Evolutionary conservation across 306 rosid species (phyloP).

Genomic region (Glycine tomentella): DNA sequence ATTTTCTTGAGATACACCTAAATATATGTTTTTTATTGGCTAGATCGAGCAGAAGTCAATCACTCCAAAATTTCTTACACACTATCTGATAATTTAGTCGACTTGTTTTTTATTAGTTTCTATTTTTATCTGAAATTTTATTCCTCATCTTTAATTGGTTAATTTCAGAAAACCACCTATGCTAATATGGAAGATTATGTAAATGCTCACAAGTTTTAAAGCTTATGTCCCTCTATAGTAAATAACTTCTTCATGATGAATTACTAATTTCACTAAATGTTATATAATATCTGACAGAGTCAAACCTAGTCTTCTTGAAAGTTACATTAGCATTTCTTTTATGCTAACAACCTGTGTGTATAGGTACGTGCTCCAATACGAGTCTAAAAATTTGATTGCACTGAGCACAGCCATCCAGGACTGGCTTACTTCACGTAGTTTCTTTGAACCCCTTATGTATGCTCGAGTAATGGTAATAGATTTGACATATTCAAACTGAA

Average conservation of each 20-base stretch:
- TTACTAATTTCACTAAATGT: conserved; percentile 20
- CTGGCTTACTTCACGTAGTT: conserved; percentile 70
- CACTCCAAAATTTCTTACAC: conserved; percentile 22
- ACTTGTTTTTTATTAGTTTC: conserved; percentile 16
- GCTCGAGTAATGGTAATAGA: conserved; percentile 18
- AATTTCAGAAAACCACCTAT: conserved; percentile 13
- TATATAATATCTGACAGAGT: conserved; percentile 27
- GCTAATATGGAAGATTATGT: conserved; percentile 20
- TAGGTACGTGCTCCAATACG: conserved; percentile 70
- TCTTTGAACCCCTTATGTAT: conserved; percentile 27
- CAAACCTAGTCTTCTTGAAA: conserved; percentile 27
- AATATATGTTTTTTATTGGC: conserved; percentile 12
- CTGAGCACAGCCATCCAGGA: conserved; percentile 72
- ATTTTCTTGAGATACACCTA: conserved; percentile 23
- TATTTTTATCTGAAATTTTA: neutral
- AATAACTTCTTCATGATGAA: conserved; percentile 31
- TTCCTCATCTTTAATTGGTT: conserved; percentile 7
- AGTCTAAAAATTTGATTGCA: conserved; percentile 64
- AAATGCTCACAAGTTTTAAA: conserved; percentile 22
- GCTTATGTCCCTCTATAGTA: conserved; percentile 28
- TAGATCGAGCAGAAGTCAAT: conserved; percentile 23
- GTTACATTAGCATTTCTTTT: conserved; percentile 36
- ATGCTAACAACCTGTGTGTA: conserved; percentile 40
- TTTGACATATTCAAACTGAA: conserved; percentile 42
- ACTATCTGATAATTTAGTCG: neutral